These are phyloP conservation scores for Cyclotella kingstonii DNA, from an alignment of 108 stramenopile species.

Conservation along the genomic window DNA sequence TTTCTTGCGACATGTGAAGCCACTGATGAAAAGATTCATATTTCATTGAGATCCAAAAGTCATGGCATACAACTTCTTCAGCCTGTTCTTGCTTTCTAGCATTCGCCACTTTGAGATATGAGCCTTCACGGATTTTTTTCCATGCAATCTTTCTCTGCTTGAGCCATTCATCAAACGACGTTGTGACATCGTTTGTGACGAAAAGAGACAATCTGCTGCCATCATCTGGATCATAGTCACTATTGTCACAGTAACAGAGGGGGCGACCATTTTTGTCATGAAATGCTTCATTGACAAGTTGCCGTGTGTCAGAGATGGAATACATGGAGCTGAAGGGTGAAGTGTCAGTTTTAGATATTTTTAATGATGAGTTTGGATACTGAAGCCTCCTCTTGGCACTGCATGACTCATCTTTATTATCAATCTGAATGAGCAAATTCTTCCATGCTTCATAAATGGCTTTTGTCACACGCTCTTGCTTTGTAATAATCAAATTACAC, in stretches of 20 bases:
- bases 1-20: too few relatives aligned
- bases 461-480: conserved; percentile 2
- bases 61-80: too few relatives aligned
- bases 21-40: too few relatives aligned
- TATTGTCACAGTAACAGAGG: conserved; percentile 51
- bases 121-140: conserved; percentile 23
- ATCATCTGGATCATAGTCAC: conserved; percentile 47
- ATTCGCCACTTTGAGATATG: too few relatives aligned
- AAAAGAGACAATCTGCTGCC: conserved; percentile 30
- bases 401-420: background rate
- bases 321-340: background rate
- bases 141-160: conserved; percentile 48
- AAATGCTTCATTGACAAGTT: conserved; percentile 22
- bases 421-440: background rate
- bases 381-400: background rate
- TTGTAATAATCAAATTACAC: background rate
- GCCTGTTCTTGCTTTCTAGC: too few relatives aligned
- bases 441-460: conserved; percentile 4
- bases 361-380: background rate
- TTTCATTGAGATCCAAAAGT: too few relatives aligned
- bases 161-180: conserved; percentile 48
- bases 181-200: conserved; percentile 18
- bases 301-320: conserved; percentile 9
- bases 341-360: background rate
- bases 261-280: conserved; percentile 17